A percentile compares a stretch with the other conserved stretches of the same genome.
Conservation (phyloP, 345 rosid genomes). For the Lumnitzera littorea region DNA sequence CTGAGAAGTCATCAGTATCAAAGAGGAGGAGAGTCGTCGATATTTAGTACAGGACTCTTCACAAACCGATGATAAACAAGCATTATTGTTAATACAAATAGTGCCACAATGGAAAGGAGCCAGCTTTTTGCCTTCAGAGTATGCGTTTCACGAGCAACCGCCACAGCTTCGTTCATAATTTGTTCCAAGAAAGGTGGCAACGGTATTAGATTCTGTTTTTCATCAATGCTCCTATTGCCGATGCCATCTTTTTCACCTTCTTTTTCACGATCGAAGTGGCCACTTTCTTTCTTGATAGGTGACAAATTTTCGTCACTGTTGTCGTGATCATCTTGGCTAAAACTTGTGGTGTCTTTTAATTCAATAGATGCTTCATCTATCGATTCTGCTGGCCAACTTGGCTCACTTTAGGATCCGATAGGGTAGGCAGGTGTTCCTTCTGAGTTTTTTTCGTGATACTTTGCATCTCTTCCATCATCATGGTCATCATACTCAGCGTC, state of each 20-base stretch:
- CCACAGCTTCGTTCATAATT: conserved; percentile 7
- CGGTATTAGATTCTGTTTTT: neutral
- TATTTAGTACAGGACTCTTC: too few relatives aligned
- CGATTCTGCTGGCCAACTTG: conserved; percentile 33
- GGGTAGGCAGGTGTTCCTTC: conserved; percentile 29
- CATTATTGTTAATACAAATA: too few relatives aligned
- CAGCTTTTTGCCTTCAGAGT: too few relatives aligned
- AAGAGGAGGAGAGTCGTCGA: too few relatives aligned
- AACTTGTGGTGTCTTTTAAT: conserved; percentile 7
- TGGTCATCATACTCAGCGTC: too few relatives aligned
- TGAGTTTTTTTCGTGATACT: conserved; percentile 7
- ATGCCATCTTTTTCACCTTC: conserved; percentile 3
- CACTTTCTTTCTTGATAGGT: neutral
- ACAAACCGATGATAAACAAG: too few relatives aligned
- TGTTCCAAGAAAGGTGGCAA: neutral
- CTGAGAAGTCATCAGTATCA: too few relatives aligned
- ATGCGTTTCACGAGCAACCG: neutral
- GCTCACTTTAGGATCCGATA: conserved; percentile 21
- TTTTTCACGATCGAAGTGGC: conserved; percentile 5
- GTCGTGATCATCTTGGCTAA: too few relatives aligned
- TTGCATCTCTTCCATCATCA: too few relatives aligned
- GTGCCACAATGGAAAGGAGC: too few relatives aligned
- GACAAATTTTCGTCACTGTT: too few relatives aligned
- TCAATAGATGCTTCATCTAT: conserved; percentile 14
- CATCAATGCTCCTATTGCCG: neutral